phyloP scores from a whole-genome alignment of 345 rosid species.

The Aethionema arabicum region DNA sequence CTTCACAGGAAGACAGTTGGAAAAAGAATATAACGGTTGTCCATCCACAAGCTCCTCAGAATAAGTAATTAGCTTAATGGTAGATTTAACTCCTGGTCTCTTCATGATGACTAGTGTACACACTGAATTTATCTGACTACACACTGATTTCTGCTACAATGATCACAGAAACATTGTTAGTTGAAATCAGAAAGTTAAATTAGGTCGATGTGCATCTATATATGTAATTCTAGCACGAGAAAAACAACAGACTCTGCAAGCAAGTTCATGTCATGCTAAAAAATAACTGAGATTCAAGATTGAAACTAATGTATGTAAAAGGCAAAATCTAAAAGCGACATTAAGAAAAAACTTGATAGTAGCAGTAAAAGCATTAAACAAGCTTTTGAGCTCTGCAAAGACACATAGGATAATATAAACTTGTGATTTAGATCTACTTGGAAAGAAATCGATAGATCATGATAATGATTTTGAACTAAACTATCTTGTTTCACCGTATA shows the following conservation, averaged over 20 bases:
- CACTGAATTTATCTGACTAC: constrained; percentile 18
- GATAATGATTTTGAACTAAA: background rate
- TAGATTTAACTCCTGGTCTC: constrained; percentile 38
- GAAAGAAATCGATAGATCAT: background rate
- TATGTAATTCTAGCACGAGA: background rate
- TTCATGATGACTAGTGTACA: constrained; percentile 21
- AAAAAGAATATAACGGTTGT: constrained; percentile 61
- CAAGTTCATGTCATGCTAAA: constrained; percentile 11
- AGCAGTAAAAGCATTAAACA: background rate
- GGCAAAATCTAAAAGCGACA: background rate
- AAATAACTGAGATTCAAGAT: background rate
- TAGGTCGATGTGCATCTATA: background rate
- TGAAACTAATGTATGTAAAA: background rate
- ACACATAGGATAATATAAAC: background rate
- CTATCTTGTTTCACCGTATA: background rate
- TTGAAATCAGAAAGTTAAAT: background rate
- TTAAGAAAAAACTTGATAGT: background rate
- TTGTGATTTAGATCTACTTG: background rate
- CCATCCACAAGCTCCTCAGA: constrained; percentile 79
- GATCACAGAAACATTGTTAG: constrained; percentile 15
- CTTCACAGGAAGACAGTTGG: constrained; percentile 85
- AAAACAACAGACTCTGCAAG: background rate
- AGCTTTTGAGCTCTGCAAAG: background rate
- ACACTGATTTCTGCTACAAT: constrained; percentile 21
- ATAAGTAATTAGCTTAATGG: constrained; percentile 60